Conservation (phyloP, 805 yeast species). For the Yamadazyma scolyti region DNA sequence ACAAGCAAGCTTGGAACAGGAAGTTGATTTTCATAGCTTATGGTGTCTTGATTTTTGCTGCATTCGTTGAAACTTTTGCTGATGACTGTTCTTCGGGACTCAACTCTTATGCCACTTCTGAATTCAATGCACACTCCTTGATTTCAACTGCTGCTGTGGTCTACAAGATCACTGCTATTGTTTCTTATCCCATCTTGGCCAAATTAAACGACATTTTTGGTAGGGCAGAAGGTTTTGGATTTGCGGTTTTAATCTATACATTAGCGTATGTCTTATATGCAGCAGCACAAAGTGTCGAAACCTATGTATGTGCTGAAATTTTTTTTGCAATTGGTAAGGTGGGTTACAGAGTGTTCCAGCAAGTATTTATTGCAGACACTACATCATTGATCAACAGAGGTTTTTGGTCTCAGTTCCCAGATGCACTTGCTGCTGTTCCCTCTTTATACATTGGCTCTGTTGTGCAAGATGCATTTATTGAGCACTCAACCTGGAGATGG, state of each 20-base stretch:
- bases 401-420: conserved; percentile 9
- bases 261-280: conserved; percentile 19
- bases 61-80: conserved; percentile 24
- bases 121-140: conserved; percentile 16
- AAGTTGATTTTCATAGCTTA: conserved; percentile 18
- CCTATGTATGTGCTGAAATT: conserved; percentile 19
- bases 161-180: conserved; percentile 16
- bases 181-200: conserved; percentile 17
- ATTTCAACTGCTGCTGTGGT: conserved; percentile 19
- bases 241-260: conserved; percentile 14
- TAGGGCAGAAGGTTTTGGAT: conserved; percentile 15
- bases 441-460: conserved; percentile 39
- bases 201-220: conserved; percentile 20
- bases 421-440: conserved; percentile 14
- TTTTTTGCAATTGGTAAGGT: conserved; percentile 16
- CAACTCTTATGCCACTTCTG: conserved; percentile 26
- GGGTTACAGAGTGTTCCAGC: conserved; percentile 15
- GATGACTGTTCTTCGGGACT: conserved; percentile 17
- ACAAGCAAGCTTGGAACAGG: too few relatives aligned
- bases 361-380: conserved; percentile 16
- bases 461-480: conserved; percentile 36
- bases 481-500: conserved; percentile 44
- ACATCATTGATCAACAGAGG: conserved; percentile 20
- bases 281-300: conserved; percentile 13
- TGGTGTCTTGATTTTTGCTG: conserved; percentile 18